Base-by-base conservation (phyloP, 768 basidiomycete genomes). In the Mycena maculata region DNA sequence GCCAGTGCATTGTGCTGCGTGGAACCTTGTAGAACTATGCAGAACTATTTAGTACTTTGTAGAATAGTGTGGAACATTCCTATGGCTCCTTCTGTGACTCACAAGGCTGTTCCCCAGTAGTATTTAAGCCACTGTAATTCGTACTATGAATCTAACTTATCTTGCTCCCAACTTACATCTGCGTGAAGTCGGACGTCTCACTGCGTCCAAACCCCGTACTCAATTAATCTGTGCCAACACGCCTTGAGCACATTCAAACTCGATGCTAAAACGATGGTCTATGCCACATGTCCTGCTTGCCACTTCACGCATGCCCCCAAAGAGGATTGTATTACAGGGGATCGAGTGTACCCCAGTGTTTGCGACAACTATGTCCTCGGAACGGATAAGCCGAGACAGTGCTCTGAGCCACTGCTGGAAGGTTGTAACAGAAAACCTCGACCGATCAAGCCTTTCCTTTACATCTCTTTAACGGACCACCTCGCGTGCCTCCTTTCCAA, bases 231-330 rank as follows among this genome's bases (percentile, higher is more conserved):
- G n/a, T n/a, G n/a, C n/a, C n/a, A n/a, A n/a, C n/a, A n/a, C n/a
- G 68, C 71, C 15, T 25, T 71, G 23, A 42, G 52, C 49, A 15
- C 38, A 4, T 63, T 73, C 28, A 54, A 67, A 30, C n/a, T 71
- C 22, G 71, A 73, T 18, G 16, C 48, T 1, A 58, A 50, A 31
- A 68, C 66, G 9, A 70, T 63, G 8, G 39, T 66, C 12, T 72
- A 60, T 45, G 73, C 73, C n/a, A 30, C 39, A 11, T 73, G 73
- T 42, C 71, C 69, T 8, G 6, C 60, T 4, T 73, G 73, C 33
- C 53, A 64, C 48, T 72, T 36, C 56, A 67, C 65, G 20, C 66
- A 72, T 52, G 36, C 57, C 31, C 60, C 69, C 1, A 52, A 31
- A 16, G 64, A 60, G 15, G 57, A 67, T 54, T 27, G 41, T 11